These are phyloP conservation scores for Emergomyces orientalis DNA, from an alignment of 2,329 filamentous ascomycete genomes.

Conservation along the genomic window DNA sequence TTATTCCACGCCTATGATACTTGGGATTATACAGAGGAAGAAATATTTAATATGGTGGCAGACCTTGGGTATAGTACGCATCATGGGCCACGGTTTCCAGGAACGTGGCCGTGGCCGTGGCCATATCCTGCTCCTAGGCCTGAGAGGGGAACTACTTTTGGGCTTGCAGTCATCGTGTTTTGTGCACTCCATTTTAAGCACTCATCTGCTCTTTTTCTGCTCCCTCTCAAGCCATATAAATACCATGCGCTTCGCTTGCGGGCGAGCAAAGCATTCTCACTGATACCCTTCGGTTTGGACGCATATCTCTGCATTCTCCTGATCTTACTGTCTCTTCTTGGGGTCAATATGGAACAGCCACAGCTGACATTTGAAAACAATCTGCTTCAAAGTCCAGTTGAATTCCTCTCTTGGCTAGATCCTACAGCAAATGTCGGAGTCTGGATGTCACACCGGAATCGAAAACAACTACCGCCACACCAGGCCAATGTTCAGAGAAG, in stretches of 20 bases:
- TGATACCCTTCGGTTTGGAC: neutral
- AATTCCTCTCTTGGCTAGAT: neutral
- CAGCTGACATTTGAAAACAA: neutral
- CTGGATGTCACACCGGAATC: neutral
- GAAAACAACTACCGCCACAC: neutral
- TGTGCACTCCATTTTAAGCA: neutral
- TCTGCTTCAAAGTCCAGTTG: neutral
- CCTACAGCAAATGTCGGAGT: neutral
- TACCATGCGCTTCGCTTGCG: neutral
- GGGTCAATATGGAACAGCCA: neutral
- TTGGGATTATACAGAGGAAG: neutral
- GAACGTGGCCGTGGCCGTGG: neutral
- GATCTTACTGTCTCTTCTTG: neutral
- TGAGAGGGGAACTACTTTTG: neutral
- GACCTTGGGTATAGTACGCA: neutral
- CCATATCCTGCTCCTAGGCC: neutral
- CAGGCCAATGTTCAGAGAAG: slow-evolving; percentile 1
- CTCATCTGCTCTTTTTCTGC: neutral
- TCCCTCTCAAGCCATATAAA: neutral
- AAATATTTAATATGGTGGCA: neutral
- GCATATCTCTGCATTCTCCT: neutral
- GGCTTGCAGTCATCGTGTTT: neutral
- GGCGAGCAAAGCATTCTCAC: too few species aligned
- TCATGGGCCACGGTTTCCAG: neutral
- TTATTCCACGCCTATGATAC: neutral